A percentile compares a stretch with the other conserved stretches of the same genome.
phyloP scores from a whole-genome alignment of 495 filamentous ascomycete species.

The Entonaema liquescens region DNA sequence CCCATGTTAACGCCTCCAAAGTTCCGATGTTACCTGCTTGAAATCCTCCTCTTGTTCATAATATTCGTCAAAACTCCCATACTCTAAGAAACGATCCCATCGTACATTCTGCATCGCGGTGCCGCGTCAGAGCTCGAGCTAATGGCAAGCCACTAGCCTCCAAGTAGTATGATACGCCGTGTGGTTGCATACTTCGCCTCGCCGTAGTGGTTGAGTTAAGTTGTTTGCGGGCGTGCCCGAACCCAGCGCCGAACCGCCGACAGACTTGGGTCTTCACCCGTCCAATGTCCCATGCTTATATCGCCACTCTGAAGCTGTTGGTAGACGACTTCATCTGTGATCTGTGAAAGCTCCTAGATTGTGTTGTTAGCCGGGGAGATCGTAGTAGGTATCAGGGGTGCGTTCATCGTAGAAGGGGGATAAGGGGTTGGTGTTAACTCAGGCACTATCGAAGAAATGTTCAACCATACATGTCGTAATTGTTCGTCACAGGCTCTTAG shows the following conservation, averaged over 20 bases:
- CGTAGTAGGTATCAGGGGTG: conserved; percentile 3
- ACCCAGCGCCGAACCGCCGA: conserved; percentile 62
- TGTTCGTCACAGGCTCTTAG: conserved; percentile 67
- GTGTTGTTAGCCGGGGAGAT: conserved; percentile 25
- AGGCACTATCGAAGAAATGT: not conserved
- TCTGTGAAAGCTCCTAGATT: conserved; percentile 69
- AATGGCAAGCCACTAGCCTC: conserved; percentile 22
- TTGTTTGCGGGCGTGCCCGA: conserved; percentile 50
- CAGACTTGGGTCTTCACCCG: conserved; percentile 72
- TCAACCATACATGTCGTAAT: conserved; percentile 66
- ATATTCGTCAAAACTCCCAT: not conserved
- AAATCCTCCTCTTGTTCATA: conserved; percentile 12
- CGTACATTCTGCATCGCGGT: conserved; percentile 13
- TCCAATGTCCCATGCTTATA: conserved; percentile 74
- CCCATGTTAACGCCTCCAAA: conserved; percentile 2
- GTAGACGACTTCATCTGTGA: conserved; percentile 74
- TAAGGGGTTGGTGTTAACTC: not conserved
- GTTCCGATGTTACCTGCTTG: conserved; percentile 1
- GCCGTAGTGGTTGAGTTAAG: conserved; percentile 18
- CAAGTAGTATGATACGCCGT: conserved; percentile 19
- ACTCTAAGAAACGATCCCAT: not conserved
- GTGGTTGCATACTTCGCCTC: conserved; percentile 11
- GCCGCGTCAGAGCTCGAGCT: conserved; percentile 8
- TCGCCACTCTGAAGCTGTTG: conserved; percentile 71
- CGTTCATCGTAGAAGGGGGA: not conserved